A percentile compares a stretch with the other conserved stretches of the same genome.
phyloP scores from a whole-genome alignment of 441 rosid genomes.

The Jatropha multifida region DNA sequence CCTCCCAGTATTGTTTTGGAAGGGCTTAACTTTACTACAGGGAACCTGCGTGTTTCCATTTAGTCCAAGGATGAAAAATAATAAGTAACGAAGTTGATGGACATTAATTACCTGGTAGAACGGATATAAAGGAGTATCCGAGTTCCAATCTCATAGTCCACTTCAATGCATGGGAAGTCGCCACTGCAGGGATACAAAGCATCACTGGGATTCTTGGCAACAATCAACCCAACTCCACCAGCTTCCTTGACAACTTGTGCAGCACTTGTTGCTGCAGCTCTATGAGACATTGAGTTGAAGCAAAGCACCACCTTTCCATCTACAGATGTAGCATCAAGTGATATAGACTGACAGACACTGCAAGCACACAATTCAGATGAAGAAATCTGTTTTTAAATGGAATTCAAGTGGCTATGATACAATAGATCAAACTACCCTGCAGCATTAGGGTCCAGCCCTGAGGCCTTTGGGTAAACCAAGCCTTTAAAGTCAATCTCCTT shows the following conservation, averaged over 20 bases:
- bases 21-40: constrained; percentile 39
- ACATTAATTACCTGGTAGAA: constrained; percentile 32
- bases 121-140: constrained; percentile 51
- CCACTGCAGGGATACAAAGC: constrained; percentile 26
- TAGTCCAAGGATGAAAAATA: background rate
- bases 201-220: constrained; percentile 40
- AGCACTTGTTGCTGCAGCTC: constrained; percentile 26
- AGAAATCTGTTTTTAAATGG: background rate
- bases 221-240: constrained; percentile 45
- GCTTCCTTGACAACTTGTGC: constrained; percentile 35
- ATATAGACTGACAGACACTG: constrained; percentile 41
- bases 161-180: constrained; percentile 38
- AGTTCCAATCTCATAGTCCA: constrained; percentile 53
- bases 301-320: constrained; percentile 50
- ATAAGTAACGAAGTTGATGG: background rate
- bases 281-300: constrained; percentile 31
- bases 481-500: constrained; percentile 30
- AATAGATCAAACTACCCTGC: constrained; percentile 26
- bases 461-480: constrained; percentile 36
- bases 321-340: constrained; percentile 28
- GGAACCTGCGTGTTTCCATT: constrained; percentile 32
- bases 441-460: constrained; percentile 29
- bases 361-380: background rate
- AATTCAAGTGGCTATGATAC: background rate
- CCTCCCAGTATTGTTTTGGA: constrained; percentile 39